Base-by-base conservation (phyloP, 768 basidiomycete species). In the Pholiota microspora region DNA sequence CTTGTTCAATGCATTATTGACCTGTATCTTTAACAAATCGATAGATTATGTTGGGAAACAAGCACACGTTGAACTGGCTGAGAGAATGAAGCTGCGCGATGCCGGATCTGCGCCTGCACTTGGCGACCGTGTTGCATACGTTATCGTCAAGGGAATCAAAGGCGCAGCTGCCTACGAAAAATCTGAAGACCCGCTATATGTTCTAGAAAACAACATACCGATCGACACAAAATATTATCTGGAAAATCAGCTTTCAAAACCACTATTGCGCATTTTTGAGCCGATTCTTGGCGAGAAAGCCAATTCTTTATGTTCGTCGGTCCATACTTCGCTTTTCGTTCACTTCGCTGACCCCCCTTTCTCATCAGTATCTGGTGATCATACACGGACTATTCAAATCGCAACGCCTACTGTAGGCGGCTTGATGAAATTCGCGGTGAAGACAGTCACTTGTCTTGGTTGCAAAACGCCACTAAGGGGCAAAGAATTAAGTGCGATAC, bases 211-310 rank as follows among this genome's bases (percentile, higher is more conserved):
- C 70, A 99, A 94, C 68, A 83, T 99, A 38, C 97, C 97, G 0
- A 95, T 99, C 58, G 97, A 99, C 66, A 98, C 97, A 4, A 88
- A 91, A 65, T 98, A 99, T 69, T 99, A 98, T 67, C 83, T 99
- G 45, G 96, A 99, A 54, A 98, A 98, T 64, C 97, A 99, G 67
- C 82, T 99, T 0, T 92, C 94, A 1, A 98, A 98, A 67, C 97
- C 97, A 7, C 77, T 99, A 1, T 82, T 98, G 86, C 81, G 97
- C 57, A 99, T 99, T 59, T 98, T 99, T 67, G 97, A 99, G 68
- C 97, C 97, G 12, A 94, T 99, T 63, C 72, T 98, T 10, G 96
- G 96, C 1, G 94, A 95, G 35, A 94, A 92, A 62, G 93, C 96
- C 4, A 76, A 80, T 16, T 89, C 88, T 5, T 71, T 99, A 18